phyloP scores from a whole-genome alignment of 2,329 filamentous ascomycete species.

The Xylariaceae sp. region DNA sequence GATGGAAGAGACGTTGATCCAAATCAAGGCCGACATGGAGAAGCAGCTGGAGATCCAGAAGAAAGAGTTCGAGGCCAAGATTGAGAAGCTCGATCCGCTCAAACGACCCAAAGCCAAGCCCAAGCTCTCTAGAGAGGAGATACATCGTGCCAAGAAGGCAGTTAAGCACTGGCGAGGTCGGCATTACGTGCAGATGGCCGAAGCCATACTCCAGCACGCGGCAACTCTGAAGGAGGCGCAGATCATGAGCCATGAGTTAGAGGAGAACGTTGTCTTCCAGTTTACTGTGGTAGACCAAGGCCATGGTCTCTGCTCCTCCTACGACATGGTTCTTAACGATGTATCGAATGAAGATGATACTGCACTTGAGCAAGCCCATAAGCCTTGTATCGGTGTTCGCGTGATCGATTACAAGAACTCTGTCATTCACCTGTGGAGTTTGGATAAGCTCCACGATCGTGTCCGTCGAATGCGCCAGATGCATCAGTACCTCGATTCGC shows the following conservation, averaged over 20 bases:
- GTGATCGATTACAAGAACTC: constrained; percentile 85
- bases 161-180: constrained; percentile 74
- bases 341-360: constrained; percentile 80
- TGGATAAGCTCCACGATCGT: constrained; percentile 84
- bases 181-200: constrained; percentile 90
- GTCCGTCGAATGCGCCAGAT: constrained; percentile 92
- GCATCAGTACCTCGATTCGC: constrained; percentile 92
- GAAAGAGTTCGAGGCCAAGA: constrained; percentile 75
- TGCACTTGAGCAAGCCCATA: constrained; percentile 71
- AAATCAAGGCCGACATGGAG: constrained; percentile 84
- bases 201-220: constrained; percentile 82
- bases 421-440: constrained; percentile 87
- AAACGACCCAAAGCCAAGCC: constrained; percentile 57
- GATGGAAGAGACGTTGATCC: constrained; percentile 76
- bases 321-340: constrained; percentile 92
- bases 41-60: constrained; percentile 78
- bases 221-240: constrained; percentile 90
- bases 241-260: constrained; percentile 94
- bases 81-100: constrained; percentile 67
- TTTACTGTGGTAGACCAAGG: constrained; percentile 88
- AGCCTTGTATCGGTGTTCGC: constrained; percentile 85
- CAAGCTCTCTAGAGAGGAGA: constrained; percentile 65
- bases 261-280: constrained; percentile 89
- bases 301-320: constrained; percentile 84
- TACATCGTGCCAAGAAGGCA: constrained; percentile 61